These are phyloP conservation scores for Phytophthora tentaculata DNA, from an alignment of 352 stramenopile species.

Conservation along the genomic window DNA sequence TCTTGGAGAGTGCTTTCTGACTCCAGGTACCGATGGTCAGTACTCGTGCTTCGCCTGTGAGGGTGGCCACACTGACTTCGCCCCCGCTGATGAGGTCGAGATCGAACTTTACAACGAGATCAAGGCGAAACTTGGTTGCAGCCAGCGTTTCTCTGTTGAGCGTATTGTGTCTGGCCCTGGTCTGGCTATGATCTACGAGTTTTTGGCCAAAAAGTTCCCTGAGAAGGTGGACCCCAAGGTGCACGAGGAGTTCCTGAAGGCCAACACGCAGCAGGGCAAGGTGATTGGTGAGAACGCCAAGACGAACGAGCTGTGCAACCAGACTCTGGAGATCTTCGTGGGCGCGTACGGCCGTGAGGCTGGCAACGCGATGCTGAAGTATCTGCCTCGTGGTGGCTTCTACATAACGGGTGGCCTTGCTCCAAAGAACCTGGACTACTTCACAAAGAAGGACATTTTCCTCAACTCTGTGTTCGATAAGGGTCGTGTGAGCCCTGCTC, in stretches of 20 bases:
- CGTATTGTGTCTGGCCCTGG: constrained; percentile 95
- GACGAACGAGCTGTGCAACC: constrained; percentile 79
- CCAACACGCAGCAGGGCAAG: constrained; percentile 67
- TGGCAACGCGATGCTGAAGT: constrained; percentile 94
- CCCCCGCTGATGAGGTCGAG: constrained; percentile 87
- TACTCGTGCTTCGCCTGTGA: constrained; percentile 94
- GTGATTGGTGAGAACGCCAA: constrained; percentile 89
- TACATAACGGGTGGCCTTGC: constrained; percentile 97
- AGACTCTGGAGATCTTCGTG: constrained; percentile 94
- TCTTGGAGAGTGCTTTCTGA: constrained; percentile 96
- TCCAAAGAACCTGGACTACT: constrained; percentile 96
- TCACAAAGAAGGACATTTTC: constrained; percentile 82
- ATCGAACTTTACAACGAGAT: constrained; percentile 85
- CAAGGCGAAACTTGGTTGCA: constrained; percentile 74
- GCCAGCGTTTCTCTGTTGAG: constrained; percentile 93
- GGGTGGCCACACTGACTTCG: constrained; percentile 96
- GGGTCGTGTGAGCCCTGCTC: constrained; percentile 78
- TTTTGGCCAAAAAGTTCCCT: constrained; percentile 91
- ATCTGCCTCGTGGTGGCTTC: constrained; percentile 94
- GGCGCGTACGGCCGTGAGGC: constrained; percentile 94
- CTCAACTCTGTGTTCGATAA: constrained; percentile 85
- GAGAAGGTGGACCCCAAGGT: constrained; percentile 84
- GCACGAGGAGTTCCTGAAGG: constrained; percentile 63
- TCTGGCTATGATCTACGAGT: constrained; percentile 96
- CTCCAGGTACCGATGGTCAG: constrained; percentile 69